These are phyloP conservation scores for Clathrospora elynae DNA, from an alignment of 2,329 filamentous ascomycete genomes.

Conservation along the genomic window DNA sequence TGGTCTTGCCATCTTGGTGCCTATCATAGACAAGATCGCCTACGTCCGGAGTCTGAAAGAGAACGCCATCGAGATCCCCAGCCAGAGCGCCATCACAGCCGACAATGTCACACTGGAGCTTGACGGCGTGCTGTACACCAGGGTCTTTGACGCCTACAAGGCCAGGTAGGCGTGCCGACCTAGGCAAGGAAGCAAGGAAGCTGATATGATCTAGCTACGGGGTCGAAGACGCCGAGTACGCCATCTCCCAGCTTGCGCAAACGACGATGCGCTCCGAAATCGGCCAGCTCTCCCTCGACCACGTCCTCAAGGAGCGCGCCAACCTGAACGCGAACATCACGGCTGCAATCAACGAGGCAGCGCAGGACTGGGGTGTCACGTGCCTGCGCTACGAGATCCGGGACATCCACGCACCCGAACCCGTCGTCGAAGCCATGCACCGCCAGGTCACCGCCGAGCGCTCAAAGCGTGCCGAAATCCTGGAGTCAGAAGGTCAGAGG, in stretches of 20 bases:
- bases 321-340: slow-evolving; percentile 98
- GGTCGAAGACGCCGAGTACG: slow-evolving; percentile 97
- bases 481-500: slow-evolving; percentile 94
- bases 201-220: slow-evolving; percentile 71
- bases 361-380: slow-evolving; percentile 93
- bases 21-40: slow-evolving; percentile 91
- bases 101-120: slow-evolving; percentile 98
- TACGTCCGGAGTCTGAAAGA: slow-evolving; percentile 99
- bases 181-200: not conserved
- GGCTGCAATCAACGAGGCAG: slow-evolving; percentile 97
- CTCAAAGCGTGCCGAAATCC: slow-evolving; percentile 95
- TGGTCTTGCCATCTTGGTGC: slow-evolving; percentile 84
- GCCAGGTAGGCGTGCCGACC: slow-evolving; percentile 67
- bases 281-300: slow-evolving; percentile 92
- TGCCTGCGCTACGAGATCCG: slow-evolving; percentile 97
- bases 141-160: slow-evolving; percentile 98
- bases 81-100: slow-evolving; percentile 95
- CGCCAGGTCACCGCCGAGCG: slow-evolving; percentile 96
- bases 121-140: slow-evolving; percentile 92
- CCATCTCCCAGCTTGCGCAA: slow-evolving; percentile 95
- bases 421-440: slow-evolving; percentile 97
- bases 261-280: slow-evolving; percentile 99
- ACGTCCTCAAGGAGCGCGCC: slow-evolving; percentile 95
- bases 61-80: slow-evolving; percentile 92
- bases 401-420: slow-evolving; percentile 93